A percentile compares a stretch with the other conserved stretches of the same genome.
Evolutionary conservation across 192 early-diverging fungal genomes (phyloP).

Genomic region (Chytriomyces sp.): DNA sequence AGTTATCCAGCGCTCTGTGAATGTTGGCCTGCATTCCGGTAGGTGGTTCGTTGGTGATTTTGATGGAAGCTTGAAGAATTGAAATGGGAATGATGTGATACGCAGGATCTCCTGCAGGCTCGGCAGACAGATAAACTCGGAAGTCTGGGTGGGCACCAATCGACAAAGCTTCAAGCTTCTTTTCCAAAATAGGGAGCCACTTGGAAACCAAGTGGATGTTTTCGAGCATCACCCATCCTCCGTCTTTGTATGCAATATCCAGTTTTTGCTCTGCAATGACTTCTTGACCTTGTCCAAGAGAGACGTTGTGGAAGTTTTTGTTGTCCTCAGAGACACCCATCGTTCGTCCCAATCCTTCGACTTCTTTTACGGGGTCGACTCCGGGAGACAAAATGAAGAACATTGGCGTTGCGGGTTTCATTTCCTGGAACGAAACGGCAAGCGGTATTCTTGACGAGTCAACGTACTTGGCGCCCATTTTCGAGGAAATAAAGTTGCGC

Average conservation of each 20-base stretch:
- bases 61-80: slow-evolving; percentile 71
- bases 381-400: slow-evolving; percentile 74
- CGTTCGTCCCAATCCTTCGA: slow-evolving; percentile 60
- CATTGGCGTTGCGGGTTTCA: slow-evolving; percentile 63
- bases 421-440: slow-evolving; percentile 58
- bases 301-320: slow-evolving; percentile 73
- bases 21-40: slow-evolving; percentile 75
- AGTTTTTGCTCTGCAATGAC: slow-evolving; percentile 70
- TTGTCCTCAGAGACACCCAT: slow-evolving; percentile 62
- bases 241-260: slow-evolving; percentile 64
- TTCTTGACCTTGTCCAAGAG: slow-evolving; percentile 71
- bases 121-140: slow-evolving; percentile 66
- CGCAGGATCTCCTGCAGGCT: slow-evolving; percentile 66
- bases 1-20: slow-evolving; percentile 70
- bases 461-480: slow-evolving; percentile 67
- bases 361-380: slow-evolving; percentile 74
- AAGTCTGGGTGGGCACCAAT: slow-evolving; percentile 60
- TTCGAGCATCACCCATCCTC: slow-evolving; percentile 74
- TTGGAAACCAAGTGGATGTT: slow-evolving; percentile 74
- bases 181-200: slow-evolving; percentile 68
- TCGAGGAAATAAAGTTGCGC: slow-evolving; percentile 58
- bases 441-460: slow-evolving; percentile 61
- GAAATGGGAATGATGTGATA: slow-evolving; percentile 69
- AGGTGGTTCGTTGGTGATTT: slow-evolving; percentile 73
- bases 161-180: slow-evolving; percentile 65